These are phyloP conservation scores for Suhomyces bribrorum DNA, from an alignment of 1,139 yeast species.

Conservation along the genomic window DNA sequence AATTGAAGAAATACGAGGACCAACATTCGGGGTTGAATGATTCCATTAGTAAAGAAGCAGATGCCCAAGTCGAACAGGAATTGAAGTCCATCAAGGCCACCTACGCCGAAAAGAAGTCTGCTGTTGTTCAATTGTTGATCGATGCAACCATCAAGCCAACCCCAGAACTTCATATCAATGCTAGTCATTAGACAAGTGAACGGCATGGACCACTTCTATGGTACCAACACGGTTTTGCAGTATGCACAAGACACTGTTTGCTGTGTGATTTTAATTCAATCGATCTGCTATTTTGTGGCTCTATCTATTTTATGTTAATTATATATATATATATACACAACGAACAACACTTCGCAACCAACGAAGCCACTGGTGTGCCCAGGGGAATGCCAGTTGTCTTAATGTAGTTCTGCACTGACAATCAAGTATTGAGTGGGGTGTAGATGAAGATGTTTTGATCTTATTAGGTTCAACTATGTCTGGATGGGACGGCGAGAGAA, in stretches of 20 bases:
- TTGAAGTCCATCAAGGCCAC: constrained; percentile 62
- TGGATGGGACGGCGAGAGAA: no score
- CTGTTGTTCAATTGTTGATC: constrained; percentile 74
- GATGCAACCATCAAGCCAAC: constrained; percentile 79
- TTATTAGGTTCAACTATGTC: no score
- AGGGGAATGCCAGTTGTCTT: no score
- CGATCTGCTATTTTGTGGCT: neutral
- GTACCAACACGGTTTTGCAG: neutral
- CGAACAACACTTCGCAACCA: no score
- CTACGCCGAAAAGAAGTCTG: constrained; percentile 61
- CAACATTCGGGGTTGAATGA: constrained; percentile 70
- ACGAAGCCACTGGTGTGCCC: no score
- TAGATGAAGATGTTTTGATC: no score
- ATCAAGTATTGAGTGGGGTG: no score
- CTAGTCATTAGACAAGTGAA: constrained; percentile 24
- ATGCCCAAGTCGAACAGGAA: constrained; percentile 58
- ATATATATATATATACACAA: neutral
- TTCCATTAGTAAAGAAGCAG: constrained; percentile 72
- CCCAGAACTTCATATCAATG: constrained; percentile 82
- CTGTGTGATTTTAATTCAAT: constrained; percentile 1
- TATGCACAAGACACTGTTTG: no score
- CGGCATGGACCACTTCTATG: neutral
- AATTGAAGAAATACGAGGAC: constrained; percentile 69
- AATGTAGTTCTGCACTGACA: no score
- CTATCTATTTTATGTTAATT: neutral